Evolutionary conservation across 148 eudicot species (phyloP).

Genomic region (Rhododendron ferrugineum): DNA sequence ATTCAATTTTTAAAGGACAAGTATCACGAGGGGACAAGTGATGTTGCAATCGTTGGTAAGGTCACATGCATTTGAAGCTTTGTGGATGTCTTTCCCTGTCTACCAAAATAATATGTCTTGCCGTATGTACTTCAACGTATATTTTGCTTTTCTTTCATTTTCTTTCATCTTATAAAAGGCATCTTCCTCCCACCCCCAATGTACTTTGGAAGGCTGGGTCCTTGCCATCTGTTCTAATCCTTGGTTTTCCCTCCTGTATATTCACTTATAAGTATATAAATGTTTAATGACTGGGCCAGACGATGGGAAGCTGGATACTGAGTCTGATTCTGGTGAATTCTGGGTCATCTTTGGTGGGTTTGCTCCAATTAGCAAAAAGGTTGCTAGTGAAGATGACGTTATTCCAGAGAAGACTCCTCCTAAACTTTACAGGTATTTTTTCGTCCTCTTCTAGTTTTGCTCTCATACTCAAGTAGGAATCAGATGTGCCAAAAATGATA

Average conservation of each 20-base stretch:
- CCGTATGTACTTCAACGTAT: background rate
- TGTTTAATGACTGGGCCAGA: constrained; percentile 33
- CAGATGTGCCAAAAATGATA: background rate
- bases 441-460: background rate
- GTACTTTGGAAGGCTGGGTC: background rate
- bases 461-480: background rate
- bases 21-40: constrained; percentile 79
- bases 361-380: constrained; percentile 95
- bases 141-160: background rate
- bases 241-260: constrained; percentile 1
- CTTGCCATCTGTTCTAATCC: background rate
- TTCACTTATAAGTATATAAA: background rate
- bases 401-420: constrained; percentile 74
- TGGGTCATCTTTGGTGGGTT: constrained; percentile 99
- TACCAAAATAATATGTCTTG: background rate
- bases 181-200: background rate
- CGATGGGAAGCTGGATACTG: constrained; percentile 96
- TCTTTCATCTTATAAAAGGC: background rate
- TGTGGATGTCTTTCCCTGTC: background rate
- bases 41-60: constrained; percentile 97
- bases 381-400: constrained; percentile 77
- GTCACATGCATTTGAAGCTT: constrained; percentile 8
- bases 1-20: constrained; percentile 86
- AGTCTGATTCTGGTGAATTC: constrained; percentile 93
- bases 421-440: constrained; percentile 56